Percentiles rank a stretch among this genome's conserved stretches.
Conservation (phyloP, 176 grass and related monocot genomes). For the Oryza nivara region DNA sequence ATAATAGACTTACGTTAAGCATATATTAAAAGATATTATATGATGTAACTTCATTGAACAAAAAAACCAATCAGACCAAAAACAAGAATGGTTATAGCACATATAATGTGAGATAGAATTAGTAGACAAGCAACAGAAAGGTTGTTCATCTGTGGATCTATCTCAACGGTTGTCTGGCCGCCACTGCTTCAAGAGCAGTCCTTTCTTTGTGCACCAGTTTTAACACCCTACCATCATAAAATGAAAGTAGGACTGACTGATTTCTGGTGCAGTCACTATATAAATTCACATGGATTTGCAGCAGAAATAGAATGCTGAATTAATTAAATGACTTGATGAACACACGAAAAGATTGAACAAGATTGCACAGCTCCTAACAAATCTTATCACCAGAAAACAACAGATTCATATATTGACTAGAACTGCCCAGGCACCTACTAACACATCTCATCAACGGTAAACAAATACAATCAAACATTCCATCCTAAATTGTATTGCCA, state of each 20-base stretch:
- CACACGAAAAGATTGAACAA: not conserved
- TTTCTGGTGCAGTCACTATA: constrained; percentile 37
- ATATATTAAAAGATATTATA: not conserved
- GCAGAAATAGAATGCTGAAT: not conserved
- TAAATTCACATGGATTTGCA: not conserved
- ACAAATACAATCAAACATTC: not conserved
- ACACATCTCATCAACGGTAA: not conserved
- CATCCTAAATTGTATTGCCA: not conserved
- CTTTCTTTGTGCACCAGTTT: constrained; percentile 61
- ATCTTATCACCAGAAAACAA: not conserved
- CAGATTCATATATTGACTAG: not conserved
- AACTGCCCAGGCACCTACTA: not conserved
- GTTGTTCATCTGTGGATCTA: constrained; percentile 73
- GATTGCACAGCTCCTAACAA: not conserved
- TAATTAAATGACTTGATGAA: no score
- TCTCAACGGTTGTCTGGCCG: constrained; percentile 91
- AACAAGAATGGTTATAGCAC: not conserved
- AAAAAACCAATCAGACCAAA: not conserved
- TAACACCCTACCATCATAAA: constrained; percentile 33
- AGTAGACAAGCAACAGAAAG: constrained; percentile 69
- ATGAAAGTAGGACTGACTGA: constrained; percentile 32
- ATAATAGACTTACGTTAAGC: not conserved
- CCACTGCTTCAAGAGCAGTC: constrained; percentile 49
- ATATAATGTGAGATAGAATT: constrained; percentile 69
- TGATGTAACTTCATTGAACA: not conserved